These are phyloP conservation scores for Diaporthe velutina DNA, from an alignment of 2,329 filamentous ascomycete species.

Conservation along the genomic window DNA sequence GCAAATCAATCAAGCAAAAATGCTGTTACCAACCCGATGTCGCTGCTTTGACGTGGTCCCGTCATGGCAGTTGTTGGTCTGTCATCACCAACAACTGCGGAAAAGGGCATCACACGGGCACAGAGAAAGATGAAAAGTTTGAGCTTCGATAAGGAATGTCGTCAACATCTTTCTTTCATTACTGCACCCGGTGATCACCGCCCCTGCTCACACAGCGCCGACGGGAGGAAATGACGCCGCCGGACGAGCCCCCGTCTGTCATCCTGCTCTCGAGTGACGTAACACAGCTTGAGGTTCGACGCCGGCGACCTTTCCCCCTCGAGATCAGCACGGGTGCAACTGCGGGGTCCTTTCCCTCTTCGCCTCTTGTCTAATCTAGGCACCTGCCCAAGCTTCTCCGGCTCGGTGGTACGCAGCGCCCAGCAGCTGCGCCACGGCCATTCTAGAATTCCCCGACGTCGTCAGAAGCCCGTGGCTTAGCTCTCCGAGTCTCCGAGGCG, in stretches of 20 bases:
- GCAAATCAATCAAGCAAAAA: background rate
- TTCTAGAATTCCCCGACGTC: background rate
- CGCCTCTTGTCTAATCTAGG: background rate
- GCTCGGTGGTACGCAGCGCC: background rate
- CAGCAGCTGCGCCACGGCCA: background rate
- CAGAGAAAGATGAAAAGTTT: background rate
- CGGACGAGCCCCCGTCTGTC: background rate
- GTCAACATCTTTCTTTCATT: background rate
- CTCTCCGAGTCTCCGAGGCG: background rate
- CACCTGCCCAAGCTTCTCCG: background rate
- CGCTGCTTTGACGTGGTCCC: background rate
- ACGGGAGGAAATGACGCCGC: background rate
- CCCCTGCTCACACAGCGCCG: background rate
- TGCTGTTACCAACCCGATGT: background rate
- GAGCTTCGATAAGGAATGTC: background rate
- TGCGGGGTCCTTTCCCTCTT: slow-evolving; percentile 6
- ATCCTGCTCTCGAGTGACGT: background rate
- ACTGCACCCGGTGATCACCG: background rate
- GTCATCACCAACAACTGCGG: background rate
- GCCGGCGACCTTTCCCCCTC: background rate
- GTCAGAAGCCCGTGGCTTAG: slow-evolving; percentile 5
- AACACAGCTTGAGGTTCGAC: background rate
- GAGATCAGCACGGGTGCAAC: slow-evolving; percentile 1
- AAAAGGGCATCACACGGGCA: background rate
- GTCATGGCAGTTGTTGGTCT: background rate